Evolutionary conservation across 345 rosid species (phyloP).

Genomic region (Mallotus nudiflorus): DNA sequence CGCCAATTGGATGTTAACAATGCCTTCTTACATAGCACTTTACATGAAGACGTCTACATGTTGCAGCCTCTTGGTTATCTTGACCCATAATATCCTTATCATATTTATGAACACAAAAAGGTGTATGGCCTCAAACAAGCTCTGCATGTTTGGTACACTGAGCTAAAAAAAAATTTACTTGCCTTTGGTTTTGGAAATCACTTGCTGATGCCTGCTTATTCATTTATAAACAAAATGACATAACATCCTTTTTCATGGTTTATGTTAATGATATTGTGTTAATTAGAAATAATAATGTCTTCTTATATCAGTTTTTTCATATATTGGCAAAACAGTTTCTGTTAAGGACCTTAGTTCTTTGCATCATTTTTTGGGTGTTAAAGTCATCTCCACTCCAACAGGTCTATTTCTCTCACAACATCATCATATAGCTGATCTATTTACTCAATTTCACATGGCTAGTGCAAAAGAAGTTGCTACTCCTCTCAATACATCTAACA

Average conservation of each 20-base stretch:
- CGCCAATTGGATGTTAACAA: too few species aligned
- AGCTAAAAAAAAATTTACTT: background rate
- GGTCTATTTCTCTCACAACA: background rate
- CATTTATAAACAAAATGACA: background rate
- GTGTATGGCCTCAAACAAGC: conserved; percentile 2
- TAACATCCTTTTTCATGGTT: background rate
- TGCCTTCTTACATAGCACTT: too few species aligned
- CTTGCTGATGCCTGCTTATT: background rate
- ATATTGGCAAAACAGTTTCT: background rate
- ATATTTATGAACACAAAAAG: too few species aligned
- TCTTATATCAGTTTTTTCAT: background rate
- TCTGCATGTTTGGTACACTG: background rate
- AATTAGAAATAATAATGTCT: background rate
- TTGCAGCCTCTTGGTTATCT: too few species aligned
- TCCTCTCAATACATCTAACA: background rate
- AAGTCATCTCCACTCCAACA: background rate
- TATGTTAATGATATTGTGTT: background rate
- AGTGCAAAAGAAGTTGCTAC: background rate
- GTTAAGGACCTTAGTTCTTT: too few species aligned
- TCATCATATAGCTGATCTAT: background rate
- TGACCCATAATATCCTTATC: too few species aligned
- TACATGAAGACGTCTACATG: too few species aligned
- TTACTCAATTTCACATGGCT: background rate
- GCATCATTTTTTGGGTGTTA: background rate
- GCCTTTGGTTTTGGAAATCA: background rate